Conservation (phyloP, 805 yeast species). For the Spathaspora sp. region DNA sequence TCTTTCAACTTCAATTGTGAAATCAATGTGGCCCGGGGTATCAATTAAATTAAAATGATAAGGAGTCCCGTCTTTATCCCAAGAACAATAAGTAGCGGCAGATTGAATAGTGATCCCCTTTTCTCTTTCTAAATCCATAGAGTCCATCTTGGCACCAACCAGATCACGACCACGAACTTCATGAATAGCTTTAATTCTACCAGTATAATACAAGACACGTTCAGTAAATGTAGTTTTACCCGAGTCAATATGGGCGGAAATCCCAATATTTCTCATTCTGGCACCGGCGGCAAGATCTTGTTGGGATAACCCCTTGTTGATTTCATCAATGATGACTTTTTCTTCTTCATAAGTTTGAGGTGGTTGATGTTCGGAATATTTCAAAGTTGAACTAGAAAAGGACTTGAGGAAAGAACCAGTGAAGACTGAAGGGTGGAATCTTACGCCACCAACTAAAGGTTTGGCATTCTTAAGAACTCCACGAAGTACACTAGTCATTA, state of each 20-base stretch:
- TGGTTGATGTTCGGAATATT: constrained; percentile 3
- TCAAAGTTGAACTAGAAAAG: neutral
- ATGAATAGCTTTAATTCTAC: constrained; percentile 93
- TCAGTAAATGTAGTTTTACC: constrained; percentile 98
- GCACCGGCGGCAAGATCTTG: constrained; percentile 49
- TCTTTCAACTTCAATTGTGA: constrained; percentile 97
- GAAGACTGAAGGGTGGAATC: neutral
- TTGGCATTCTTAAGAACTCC: constrained; percentile 5
- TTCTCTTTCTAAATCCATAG: constrained; percentile 97
- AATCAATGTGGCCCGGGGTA: constrained; percentile 98
- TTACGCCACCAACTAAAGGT: neutral
- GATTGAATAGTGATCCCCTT: constrained; percentile 98
- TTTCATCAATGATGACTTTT: constrained; percentile 60
- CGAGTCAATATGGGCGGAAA: constrained; percentile 96
- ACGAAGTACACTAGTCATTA: constrained; percentile 10
- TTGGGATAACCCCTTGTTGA: constrained; percentile 45
- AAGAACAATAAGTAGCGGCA: constrained; percentile 97
- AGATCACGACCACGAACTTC: constrained; percentile 96
- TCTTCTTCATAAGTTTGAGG: constrained; percentile 67
- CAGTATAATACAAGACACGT: constrained; percentile 93
- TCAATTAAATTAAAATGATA: constrained; percentile 94
- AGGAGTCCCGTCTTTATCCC: constrained; percentile 69
- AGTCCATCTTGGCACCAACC: constrained; percentile 99
- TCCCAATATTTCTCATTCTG: constrained; percentile 88
- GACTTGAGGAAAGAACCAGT: neutral